A percentile compares a stretch with the other conserved stretches of the same genome.
Conservation (phyloP, 352 stramenopile genomes). For the Phytophthora podocarpi region DNA sequence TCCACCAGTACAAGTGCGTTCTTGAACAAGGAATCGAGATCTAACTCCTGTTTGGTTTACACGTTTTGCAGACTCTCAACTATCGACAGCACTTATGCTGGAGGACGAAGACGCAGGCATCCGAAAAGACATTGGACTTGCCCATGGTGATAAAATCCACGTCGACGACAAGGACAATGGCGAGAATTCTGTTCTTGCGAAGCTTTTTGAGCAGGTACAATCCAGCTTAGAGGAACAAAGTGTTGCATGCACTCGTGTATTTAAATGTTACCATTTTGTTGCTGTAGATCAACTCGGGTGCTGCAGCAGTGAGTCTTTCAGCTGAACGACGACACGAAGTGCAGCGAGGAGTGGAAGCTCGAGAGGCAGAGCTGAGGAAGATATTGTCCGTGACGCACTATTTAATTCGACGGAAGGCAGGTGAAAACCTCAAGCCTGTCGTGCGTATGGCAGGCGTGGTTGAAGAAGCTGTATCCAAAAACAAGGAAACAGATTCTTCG, state of each 20-base stretch:
- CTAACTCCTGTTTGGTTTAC: not conserved
- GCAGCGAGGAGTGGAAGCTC: constrained; percentile 82
- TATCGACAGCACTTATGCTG: constrained; percentile 73
- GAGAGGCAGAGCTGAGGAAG: constrained; percentile 82
- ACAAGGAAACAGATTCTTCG: constrained; percentile 27
- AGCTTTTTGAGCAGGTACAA: constrained; percentile 79
- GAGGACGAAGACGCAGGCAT: constrained; percentile 71
- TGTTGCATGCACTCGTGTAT: not conserved
- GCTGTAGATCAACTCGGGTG: constrained; percentile 82
- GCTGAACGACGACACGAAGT: constrained; percentile 88
- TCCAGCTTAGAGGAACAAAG: not conserved
- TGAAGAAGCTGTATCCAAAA: constrained; percentile 35
- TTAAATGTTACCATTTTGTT: not conserved
- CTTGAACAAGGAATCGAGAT: not conserved
- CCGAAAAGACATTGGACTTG: constrained; percentile 83
- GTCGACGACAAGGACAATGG: constrained; percentile 84
- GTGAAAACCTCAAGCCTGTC: constrained; percentile 47
- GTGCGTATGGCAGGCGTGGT: constrained; percentile 28
- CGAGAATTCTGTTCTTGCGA: constrained; percentile 78
- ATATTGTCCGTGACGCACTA: constrained; percentile 86
- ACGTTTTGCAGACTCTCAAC: constrained; percentile 59
- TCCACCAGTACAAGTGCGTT: not conserved
- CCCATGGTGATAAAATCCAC: constrained; percentile 90
- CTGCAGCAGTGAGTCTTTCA: constrained; percentile 81
- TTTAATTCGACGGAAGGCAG: constrained; percentile 70